Base-by-base conservation (phyloP, 2,329 filamentous ascomycete species). In the Mycosphaerella arachidis region DNA sequence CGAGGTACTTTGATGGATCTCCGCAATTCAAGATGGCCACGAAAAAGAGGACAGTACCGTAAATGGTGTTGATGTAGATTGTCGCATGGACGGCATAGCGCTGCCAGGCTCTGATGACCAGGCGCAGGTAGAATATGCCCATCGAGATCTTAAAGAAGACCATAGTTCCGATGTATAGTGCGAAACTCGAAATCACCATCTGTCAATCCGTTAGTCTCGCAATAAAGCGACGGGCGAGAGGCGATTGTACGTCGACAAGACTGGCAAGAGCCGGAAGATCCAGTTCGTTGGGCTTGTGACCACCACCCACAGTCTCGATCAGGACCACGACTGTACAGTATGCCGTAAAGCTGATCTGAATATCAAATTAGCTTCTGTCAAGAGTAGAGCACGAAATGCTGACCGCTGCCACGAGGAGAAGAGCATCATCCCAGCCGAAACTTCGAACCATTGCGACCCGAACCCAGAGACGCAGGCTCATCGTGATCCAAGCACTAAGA, bases 351-450 rank as follows among this genome's bases (percentile, higher is more conserved):
- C 61, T 43, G 35, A 64, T 50, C 64, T 66, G 18, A 24, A 20
- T 24, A n/a, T 7, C 30, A 3, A 8, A 43, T 66, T 51, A 64
- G 63, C 53, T 37, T 30, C 18, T 16, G 13, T 12, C 10, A 30
- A 7, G 4, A 55, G 40, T 6, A 7, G 24, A 56, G n/a, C n/a
- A 55, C 8, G 46, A 13, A 16, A 18, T 45, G 62, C 71, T 54
- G 67, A 78, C 76, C 31, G 70, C 68, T 7, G 77, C 73, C 13
- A 77, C 53, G 4, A 78, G 61, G 69, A 79, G 76, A 1, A 71
- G 68, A 13, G 66, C 68, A 65, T 80, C 78, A 57, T 80, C 78
- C 73, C 75, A 77, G 2, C 78, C 77, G 57, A 78, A 76, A 48
- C 68, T 75, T 16, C 71, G 66, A 37, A 76, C 75, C 30, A 78